Evolutionary conservation across 2,329 filamentous ascomycete species (phyloP).

Genomic region (Verticillium nubilum): DNA sequence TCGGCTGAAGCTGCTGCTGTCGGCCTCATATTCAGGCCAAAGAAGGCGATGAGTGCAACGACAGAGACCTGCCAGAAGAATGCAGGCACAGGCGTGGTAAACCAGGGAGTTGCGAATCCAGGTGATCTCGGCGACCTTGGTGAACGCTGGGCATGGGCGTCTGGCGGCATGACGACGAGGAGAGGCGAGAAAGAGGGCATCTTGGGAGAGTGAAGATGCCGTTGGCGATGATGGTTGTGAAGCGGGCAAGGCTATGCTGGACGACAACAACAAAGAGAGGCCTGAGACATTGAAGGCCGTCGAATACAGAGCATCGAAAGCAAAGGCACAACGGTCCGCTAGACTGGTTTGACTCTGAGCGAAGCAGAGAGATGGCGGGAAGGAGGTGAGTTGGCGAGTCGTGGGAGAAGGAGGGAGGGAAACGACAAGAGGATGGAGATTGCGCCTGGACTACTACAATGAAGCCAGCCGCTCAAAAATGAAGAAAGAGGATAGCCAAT

Average conservation of each 20-base stretch:
- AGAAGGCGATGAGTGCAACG: slow-evolving; percentile 6
- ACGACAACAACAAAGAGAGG: not conserved
- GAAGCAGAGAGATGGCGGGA: too few species aligned
- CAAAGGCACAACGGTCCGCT: not conserved
- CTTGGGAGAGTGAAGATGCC: not conserved
- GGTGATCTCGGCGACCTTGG: not conserved
- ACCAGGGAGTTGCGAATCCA: not conserved
- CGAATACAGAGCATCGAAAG: not conserved
- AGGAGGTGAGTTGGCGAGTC: not conserved
- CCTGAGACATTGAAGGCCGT: not conserved
- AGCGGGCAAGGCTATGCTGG: not conserved
- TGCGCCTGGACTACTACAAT: not conserved
- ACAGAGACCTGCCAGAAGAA: slow-evolving; percentile 5
- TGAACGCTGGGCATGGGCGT: not conserved
- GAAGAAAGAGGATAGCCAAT: not conserved
- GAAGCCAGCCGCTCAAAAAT: not conserved
- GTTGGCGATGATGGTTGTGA: not conserved
- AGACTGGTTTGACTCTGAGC: too few species aligned
- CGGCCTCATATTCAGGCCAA: slow-evolving; percentile 4
- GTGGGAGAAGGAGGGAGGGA: not conserved
- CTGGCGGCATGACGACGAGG: not conserved
- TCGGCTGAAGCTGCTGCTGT: slow-evolving; percentile 5
- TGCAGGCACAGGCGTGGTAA: not conserved
- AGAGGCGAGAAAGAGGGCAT: not conserved
- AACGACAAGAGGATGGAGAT: not conserved